Conservation (phyloP, 352 stramenopile species). For the Phytophthora kernoviae region DNA sequence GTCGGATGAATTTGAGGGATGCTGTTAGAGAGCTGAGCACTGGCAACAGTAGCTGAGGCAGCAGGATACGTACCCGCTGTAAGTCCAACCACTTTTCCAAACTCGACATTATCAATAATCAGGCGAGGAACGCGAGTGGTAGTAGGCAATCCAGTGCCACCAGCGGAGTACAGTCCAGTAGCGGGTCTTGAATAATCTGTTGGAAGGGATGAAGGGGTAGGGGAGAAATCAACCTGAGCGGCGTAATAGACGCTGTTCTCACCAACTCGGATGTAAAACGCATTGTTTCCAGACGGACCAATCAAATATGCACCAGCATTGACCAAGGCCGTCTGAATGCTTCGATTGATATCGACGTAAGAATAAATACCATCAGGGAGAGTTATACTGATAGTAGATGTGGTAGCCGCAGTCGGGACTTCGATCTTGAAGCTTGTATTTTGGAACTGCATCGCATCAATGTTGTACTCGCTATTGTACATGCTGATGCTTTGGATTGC, state of each 20-base stretch:
- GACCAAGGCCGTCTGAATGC: neutral
- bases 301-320: neutral
- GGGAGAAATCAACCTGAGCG: constrained; percentile 1
- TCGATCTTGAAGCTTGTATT: neutral
- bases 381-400: neutral
- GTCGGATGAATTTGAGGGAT: constrained; percentile 5
- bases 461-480: neutral
- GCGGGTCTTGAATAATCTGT: constrained; percentile 1
- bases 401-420: neutral
- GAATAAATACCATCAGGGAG: constrained; percentile 2
- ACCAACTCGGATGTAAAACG: neutral
- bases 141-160: constrained; percentile 5
- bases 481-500: neutral
- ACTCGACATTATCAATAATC: constrained; percentile 13
- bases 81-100: constrained; percentile 9
- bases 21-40: constrained; percentile 1
- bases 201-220: neutral
- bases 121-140: constrained; percentile 5
- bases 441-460: neutral
- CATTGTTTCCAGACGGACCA: neutral
- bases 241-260: neutral
- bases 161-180: constrained; percentile 4
- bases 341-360: neutral
- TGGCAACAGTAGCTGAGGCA: neutral
- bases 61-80: constrained; percentile 1